Base-by-base conservation (phyloP, 2,329 filamentous ascomycete genomes). In the Talaromyces sp. region DNA sequence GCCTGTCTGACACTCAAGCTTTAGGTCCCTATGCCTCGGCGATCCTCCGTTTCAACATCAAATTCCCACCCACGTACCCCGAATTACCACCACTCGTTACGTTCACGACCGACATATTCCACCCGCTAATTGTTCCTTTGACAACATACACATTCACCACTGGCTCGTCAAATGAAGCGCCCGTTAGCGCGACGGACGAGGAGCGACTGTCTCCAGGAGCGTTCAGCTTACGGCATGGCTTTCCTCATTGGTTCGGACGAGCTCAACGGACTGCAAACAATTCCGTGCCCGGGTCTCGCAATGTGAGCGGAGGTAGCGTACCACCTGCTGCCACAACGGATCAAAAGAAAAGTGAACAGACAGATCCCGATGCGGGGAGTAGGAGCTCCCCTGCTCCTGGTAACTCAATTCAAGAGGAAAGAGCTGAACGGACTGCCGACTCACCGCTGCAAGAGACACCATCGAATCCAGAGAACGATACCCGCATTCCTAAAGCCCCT, bases 71-170 rank as follows among this genome's bases (percentile, higher is more conserved):
- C 61, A 81, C 82, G 39, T 97, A 95, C 70, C 93, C 93, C 11
- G 77, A 81, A 53, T 77, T 89, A 19, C 89, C 93, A 53, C 94
- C 94, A 9, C 80, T 92, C 17, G 84, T 99, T 63, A 93, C 88
- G 56, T 96, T 99, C 73, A 84, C 85, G 46, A 95, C 90, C 65
- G 93, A 97, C 70, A 88, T 97, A 64, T 99, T 97, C 73, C 93
- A 99, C 71, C 93, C 93, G 17, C 81, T 99, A 41, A 87, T 97
- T 64, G 91, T 92, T 7, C 92, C 94, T 37, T 81, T 95, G 61
- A 96, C 91, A n/a, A 96, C 91, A 3, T 95, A 96, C 75, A 94
- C 90, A 69, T 95, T 96, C 77, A 89, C 90, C 41, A 91, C 89
- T 61, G 87, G 88, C 58, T 84, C 88, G 36, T 84, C 89, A 61